Percentiles rank a stretch among this genome's conserved stretches.
Conservation (phyloP, 345 rosid genomes). For the Eucalyptus sideroxylon region DNA sequence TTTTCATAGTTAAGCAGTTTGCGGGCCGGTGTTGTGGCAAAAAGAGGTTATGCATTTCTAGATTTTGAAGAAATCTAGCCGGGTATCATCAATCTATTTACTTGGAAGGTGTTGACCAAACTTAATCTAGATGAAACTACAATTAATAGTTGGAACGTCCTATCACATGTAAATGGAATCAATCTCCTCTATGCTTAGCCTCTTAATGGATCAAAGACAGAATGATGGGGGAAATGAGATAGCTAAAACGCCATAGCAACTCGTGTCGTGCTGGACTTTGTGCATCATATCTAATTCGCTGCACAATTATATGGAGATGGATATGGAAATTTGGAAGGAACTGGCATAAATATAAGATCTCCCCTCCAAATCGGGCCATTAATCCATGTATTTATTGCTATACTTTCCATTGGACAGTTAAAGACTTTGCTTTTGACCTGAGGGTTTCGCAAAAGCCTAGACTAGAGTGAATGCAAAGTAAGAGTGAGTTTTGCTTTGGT, state of each 20-base stretch:
- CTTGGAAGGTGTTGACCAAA: not conserved
- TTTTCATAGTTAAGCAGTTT: not conserved
- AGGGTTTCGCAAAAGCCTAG: not conserved
- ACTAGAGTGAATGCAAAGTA: not conserved
- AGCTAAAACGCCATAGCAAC: not conserved
- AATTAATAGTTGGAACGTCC: not conserved
- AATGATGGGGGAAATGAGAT: not conserved
- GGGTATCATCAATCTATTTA: not conserved
- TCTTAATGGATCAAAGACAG: not conserved
- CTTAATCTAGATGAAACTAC: not conserved
- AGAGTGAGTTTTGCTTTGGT: not conserved
- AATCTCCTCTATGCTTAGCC: not conserved
- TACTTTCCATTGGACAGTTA: not conserved
- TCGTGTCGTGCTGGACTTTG: not conserved
- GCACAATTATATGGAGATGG: not conserved
- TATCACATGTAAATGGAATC: not conserved
- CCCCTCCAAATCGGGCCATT: not conserved
- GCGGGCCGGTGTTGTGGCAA: not conserved
- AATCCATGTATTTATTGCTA: not conserved
- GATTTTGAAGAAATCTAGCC: not conserved
- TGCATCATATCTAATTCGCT: fast-evolving
- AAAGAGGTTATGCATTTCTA: not conserved
- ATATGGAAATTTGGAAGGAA: not conserved
- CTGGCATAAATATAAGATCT: not conserved
- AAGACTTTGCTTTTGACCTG: not conserved